These are phyloP conservation scores for Cytospora mali DNA, from an alignment of 2,329 filamentous ascomycete species.

Conservation along the genomic window DNA sequence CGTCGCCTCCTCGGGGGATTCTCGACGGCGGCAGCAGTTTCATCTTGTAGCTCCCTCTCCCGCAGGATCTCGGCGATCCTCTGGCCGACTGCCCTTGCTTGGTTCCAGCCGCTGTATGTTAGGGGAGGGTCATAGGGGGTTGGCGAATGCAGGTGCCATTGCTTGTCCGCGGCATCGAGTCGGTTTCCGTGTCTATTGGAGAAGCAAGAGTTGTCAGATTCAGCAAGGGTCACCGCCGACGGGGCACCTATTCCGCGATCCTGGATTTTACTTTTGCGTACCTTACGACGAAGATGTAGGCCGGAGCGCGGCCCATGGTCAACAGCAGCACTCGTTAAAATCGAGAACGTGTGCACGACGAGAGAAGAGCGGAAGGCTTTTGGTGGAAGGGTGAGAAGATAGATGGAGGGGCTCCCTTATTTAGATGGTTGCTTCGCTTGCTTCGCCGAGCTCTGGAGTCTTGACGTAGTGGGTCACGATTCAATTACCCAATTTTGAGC, in stretches of 20 bases:
- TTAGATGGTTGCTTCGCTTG: not conserved
- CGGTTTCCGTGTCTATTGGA: constrained; percentile 78
- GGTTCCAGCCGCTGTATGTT: constrained; percentile 91
- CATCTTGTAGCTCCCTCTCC: constrained; percentile 47
- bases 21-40: constrained; percentile 31
- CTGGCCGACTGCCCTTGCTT: constrained; percentile 78
- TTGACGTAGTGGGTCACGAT: constrained; percentile 4
- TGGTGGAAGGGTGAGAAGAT: not conserved
- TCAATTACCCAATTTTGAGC: not conserved
- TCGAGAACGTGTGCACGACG: not conserved
- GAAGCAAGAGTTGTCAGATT: not conserved
- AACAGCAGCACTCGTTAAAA: not conserved
- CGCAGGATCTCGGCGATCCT: constrained; percentile 77
- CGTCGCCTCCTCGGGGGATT: constrained; percentile 43
- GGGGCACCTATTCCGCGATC: not conserved
- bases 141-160: constrained; percentile 91
- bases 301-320: constrained; percentile 50
- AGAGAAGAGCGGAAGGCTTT: constrained; percentile 4
- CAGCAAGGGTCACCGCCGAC: constrained; percentile 6
- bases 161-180: constrained; percentile 90
- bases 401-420: not conserved
- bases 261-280: constrained; percentile 34
- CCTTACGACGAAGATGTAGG: constrained; percentile 55
- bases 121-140: constrained; percentile 95
- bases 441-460: not conserved